Base-by-base conservation (phyloP, 2,329 filamentous ascomycete genomes). In the Cytospora mali region DNA sequence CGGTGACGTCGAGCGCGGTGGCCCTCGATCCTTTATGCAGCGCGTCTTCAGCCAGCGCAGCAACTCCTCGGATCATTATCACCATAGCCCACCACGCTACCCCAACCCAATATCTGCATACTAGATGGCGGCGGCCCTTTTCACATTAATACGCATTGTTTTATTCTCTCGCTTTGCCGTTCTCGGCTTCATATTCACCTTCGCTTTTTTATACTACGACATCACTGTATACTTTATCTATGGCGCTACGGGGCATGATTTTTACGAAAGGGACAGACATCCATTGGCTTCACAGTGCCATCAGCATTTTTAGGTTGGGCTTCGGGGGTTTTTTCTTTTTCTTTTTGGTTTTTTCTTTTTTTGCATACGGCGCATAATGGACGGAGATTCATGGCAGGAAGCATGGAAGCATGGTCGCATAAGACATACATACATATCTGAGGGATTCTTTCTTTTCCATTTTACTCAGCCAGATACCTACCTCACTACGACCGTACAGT, bases 21-120 rank as follows among this genome's bases (percentile, higher is more conserved):
- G 71, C 27, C 72, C 77, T 39, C 71, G 74, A 18, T 74, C 70
- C 35, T 68, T 75, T 61, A 71, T 75, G 68, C 72, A 75, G 62
- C 71, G 74, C 57, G 68, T 75, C 46, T 74, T 75, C 64, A 70
- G 70, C 53, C 70, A 70, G 50, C 72, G 72, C 64, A 63, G 71
- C n/a, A 42, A 39, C 62, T 68, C 70, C 28, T 64, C 68, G 28
- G 58, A 68, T 7, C 64, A 67, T 31, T 55, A 64, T 18, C 66
- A 62, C 50, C 63, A 68, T 35, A 68, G 69, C 33, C 70, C 70
- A 6, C 61, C 70, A 48, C 69, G 69, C 14, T 52, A 68, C n/a
- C 61, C 67, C 9, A 55, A 66, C 42, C 66, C 66, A 23, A 67
- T 70, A n/a, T 51, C 61, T 18, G 67, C 67, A 2, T 71, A 65